These are phyloP conservation scores for Flaveria sonorensis DNA, from an alignment of 129 eudicot species.

Conservation along the genomic window DNA sequence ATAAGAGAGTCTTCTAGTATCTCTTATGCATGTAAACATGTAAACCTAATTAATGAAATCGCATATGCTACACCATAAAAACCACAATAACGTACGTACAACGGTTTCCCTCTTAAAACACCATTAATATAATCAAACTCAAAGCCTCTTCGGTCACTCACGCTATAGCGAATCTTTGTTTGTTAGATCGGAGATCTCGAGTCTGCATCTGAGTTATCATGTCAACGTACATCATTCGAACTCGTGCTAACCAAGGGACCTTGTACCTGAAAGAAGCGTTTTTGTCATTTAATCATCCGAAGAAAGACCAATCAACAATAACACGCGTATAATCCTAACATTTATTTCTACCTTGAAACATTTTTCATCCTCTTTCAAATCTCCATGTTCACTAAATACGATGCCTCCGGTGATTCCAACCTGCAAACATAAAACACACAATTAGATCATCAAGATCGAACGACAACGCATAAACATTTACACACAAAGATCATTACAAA, in stretches of 20 bases:
- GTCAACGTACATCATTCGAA: too few relatives aligned
- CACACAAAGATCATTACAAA: background rate
- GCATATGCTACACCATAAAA: background rate
- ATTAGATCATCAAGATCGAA: background rate
- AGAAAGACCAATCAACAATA: background rate
- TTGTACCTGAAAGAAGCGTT: too few relatives aligned
- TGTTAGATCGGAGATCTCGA: too few relatives aligned
- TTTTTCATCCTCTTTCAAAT: conserved; percentile 13
- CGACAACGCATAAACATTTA: background rate
- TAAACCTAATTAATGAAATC: background rate
- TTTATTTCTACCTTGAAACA: conserved; percentile 19
- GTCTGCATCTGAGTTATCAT: too few relatives aligned
- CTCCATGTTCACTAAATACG: conserved; percentile 9
- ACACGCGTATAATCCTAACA: background rate
- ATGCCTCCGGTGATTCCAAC: conserved; percentile 31
- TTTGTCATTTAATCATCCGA: background rate
- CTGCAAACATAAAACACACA: conserved; percentile 10
- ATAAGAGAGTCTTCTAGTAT: too few relatives aligned
- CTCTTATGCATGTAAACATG: too few relatives aligned
- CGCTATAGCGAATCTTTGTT: too few relatives aligned
- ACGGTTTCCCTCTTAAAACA: background rate
- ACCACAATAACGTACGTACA: background rate
- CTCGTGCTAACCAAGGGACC: too few relatives aligned
- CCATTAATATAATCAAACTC: background rate
- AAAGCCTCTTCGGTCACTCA: background rate